Evolutionary conservation across 176 grass and related monocot species (phyloP).

Genomic region (Echinochloa phyllopogon): DNA sequence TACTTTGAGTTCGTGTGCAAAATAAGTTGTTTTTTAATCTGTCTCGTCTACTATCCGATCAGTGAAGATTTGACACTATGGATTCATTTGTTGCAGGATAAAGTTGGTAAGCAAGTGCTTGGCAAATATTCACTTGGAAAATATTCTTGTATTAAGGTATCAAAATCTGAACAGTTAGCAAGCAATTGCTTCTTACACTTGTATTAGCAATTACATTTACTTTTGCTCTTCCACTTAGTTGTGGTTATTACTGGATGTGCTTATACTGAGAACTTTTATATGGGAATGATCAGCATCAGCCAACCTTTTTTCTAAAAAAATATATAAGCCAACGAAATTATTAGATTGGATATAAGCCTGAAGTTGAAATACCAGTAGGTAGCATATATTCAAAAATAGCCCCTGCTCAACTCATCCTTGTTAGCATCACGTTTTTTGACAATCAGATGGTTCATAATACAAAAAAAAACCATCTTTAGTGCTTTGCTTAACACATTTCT

Average conservation of each 20-base stretch:
- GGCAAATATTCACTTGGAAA: too few relatives aligned
- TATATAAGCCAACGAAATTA: constrained; percentile 10
- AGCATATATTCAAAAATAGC: not conserved
- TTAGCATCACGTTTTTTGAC: not conserved
- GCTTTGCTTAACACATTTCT: constrained; percentile 15
- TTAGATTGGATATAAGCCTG: not conserved
- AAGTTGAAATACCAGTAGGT: not conserved
- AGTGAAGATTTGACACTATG: constrained; percentile 42
- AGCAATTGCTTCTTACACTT: not conserved
- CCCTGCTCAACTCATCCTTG: not conserved
- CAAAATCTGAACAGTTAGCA: not conserved
- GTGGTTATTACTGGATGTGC: not conserved
- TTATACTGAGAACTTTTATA: constrained; percentile 1
- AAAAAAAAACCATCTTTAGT: constrained; percentile 23
- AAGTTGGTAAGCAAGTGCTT: constrained; percentile 77
- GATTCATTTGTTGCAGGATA: constrained; percentile 73
- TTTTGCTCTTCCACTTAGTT: not conserved
- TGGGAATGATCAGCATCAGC: not conserved
- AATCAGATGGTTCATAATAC: not conserved
- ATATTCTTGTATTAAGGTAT: constrained; percentile 44
- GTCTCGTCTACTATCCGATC: constrained; percentile 29
- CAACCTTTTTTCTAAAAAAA: not conserved
- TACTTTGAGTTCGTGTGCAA: not conserved
- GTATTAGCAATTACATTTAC: not conserved
- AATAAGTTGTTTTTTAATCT: not conserved